Conservation (phyloP, 73 alveolate genomes). For the Stentor coeruleus region DNA sequence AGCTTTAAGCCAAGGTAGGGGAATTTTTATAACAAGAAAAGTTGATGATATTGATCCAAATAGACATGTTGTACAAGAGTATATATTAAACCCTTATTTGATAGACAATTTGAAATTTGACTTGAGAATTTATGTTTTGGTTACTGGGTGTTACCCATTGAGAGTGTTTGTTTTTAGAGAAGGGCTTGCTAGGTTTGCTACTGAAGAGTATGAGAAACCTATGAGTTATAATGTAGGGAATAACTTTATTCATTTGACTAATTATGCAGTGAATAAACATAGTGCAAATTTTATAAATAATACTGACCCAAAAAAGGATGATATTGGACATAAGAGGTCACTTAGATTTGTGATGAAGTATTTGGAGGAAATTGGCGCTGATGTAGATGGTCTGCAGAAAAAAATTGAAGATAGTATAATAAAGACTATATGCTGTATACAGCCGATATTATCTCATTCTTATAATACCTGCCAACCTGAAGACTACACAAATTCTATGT, state of each 20-base stretch:
- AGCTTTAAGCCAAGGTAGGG: slow-evolving; percentile 59
- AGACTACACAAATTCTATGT: slow-evolving; percentile 51
- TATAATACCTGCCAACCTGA: slow-evolving; percentile 60
- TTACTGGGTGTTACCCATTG: slow-evolving; percentile 73
- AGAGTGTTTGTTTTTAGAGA: slow-evolving; percentile 78
- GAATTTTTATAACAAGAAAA: slow-evolving; percentile 64
- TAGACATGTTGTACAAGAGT: slow-evolving; percentile 87
- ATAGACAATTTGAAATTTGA: slow-evolving; percentile 97
- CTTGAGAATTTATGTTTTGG: slow-evolving; percentile 77
- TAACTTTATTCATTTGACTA: slow-evolving; percentile 58
- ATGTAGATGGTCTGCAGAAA: not conserved
- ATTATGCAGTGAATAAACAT: slow-evolving; percentile 56
- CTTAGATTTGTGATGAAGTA: slow-evolving; percentile 37
- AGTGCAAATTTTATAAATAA: slow-evolving; percentile 45
- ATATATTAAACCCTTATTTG: slow-evolving; percentile 84
- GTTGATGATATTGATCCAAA: slow-evolving; percentile 63
- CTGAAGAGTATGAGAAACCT: slow-evolving; percentile 60
- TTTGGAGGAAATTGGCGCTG: not conserved
- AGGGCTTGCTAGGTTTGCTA: slow-evolving; percentile 84
- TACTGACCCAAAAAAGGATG: slow-evolving; percentile 38
- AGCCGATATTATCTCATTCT: slow-evolving; percentile 56
- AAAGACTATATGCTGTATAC: slow-evolving; percentile 52
- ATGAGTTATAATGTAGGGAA: slow-evolving; percentile 32
- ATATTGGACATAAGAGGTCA: slow-evolving; percentile 55
- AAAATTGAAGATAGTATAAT: slow-evolving; percentile 33